phyloP scores from a whole-genome alignment of 2,329 filamentous ascomycete species.

The Fusarium humuli region DNA sequence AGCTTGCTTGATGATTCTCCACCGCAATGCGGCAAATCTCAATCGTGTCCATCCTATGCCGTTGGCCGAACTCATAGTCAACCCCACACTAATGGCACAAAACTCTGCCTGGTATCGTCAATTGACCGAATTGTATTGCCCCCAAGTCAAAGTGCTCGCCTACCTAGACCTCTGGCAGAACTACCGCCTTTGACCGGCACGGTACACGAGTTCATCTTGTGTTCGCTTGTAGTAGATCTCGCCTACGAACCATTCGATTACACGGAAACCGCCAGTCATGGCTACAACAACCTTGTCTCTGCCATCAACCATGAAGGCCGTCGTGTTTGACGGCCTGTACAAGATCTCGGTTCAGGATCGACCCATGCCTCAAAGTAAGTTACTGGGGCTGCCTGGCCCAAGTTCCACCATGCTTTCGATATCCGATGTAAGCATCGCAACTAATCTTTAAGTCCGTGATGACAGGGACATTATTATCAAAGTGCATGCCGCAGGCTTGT shows the following conservation, averaged over 20 bases:
- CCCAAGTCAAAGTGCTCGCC: neutral
- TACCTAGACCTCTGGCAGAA: neutral
- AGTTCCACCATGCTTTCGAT: neutral
- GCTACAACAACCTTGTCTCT: constrained; percentile 46
- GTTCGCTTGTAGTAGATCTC: neutral
- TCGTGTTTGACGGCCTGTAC: constrained; percentile 84
- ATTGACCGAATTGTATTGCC: neutral
- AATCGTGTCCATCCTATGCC: constrained; percentile 7
- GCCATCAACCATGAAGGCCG: constrained; percentile 80
- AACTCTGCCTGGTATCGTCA: constrained; percentile 3
- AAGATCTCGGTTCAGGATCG: constrained; percentile 82
- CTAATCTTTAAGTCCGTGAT: constrained; percentile 65
- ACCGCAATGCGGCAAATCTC: constrained; percentile 18
- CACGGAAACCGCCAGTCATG: neutral
- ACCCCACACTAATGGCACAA: constrained; percentile 27
- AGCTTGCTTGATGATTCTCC: constrained; percentile 14
- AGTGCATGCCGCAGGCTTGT: constrained; percentile 84
- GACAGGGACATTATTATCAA: constrained; percentile 84
- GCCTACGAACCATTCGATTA: neutral
- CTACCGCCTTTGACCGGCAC: neutral
- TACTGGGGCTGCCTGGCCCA: neutral
- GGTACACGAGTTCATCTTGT: neutral
- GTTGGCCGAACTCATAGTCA: constrained; percentile 32
- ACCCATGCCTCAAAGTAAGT: constrained; percentile 74
- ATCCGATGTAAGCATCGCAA: neutral